These are phyloP conservation scores for Sphagnum contortum DNA, from an alignment of 225 moss, liverwort and hornwort genomes.

Conservation along the genomic window DNA sequence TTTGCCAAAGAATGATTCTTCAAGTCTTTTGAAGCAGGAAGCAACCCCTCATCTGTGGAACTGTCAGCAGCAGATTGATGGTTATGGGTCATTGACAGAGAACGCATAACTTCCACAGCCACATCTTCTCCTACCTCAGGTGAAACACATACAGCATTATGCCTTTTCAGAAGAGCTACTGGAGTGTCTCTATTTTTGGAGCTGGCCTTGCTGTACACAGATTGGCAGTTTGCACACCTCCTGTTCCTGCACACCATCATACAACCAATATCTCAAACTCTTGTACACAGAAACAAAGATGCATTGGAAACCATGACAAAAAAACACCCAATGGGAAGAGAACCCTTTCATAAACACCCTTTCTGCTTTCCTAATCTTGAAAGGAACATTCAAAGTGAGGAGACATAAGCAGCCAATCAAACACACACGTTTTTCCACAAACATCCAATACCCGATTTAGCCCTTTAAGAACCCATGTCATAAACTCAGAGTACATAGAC, in stretches of 20 bases:
- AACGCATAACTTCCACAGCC: conserved; percentile 2
- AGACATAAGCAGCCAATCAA: background rate
- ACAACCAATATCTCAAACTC: background rate
- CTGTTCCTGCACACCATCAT: conserved; percentile 1
- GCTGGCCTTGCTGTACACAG: background rate
- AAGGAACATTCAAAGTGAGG: background rate
- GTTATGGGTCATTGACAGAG: conserved; percentile 3
- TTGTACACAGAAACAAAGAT: background rate
- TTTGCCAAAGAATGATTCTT: background rate
- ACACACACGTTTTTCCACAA: background rate
- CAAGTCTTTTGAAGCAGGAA: background rate
- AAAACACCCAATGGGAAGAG: background rate
- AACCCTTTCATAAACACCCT: background rate
- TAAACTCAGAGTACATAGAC: too few species aligned
- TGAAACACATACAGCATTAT: background rate
- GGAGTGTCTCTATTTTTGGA: background rate
- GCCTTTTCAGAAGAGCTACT: conserved; percentile 1
- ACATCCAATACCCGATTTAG: background rate
- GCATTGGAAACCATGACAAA: background rate
- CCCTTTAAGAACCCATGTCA: too few species aligned
- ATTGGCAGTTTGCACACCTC: conserved; percentile 2
- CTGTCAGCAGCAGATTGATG: background rate
- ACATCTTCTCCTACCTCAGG: background rate
- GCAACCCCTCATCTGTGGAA: background rate
- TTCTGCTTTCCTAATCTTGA: too few species aligned